Base-by-base conservation (phyloP, 2,329 filamentous ascomycete species). In the Calonectria hawksworthii region DNA sequence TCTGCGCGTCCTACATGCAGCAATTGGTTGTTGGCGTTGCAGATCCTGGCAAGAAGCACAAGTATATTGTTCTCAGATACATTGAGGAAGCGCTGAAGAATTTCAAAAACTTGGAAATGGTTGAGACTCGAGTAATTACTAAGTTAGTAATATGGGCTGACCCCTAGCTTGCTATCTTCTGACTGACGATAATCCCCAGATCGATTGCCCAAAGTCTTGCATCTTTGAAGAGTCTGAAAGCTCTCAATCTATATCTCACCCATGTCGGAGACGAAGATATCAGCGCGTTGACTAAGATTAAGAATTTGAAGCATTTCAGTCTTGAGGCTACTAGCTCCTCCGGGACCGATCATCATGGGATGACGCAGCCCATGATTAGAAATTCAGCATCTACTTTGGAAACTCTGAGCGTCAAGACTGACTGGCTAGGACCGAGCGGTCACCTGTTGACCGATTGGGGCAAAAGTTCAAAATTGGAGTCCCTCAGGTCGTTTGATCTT, bases 311-410 rank as follows among this genome's bases (percentile, higher is more conserved):
- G 52, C 75, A 80, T 59, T 34, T 80, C 3, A 28, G 9, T 13
- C 7, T 80, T 1, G 41, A 47, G 10, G 64, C 28, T 38, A 13
- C 13, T 11, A 18, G 6, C 4, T 44, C 18, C 8, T 8, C 10
- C 32, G 10, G 16, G n/a, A 11, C 8, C 2, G 38, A 51, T n/a
- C 10, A 26, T 9, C 18, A 28, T 21, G 23, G 41, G 38, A 16
- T 38, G 34, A 26, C 51, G 38, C 47, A 30, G 9, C 32, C 6
- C 11, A 76, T 52, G 2, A 38, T 79, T 9, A 23, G 54, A 5
- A 81, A 80, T 38, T 81, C 79, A 0, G 51, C 28, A 1, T 74
- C 74, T 2, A 80, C 77, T 8, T 73, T 79, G 16, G 63, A 41
- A 7, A 78, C 71, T 10, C 51, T 79, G 1, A 2, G 0, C 2